Base-by-base conservation (phyloP, 2,329 filamentous ascomycete species). In the Penicillium sp. region DNA sequence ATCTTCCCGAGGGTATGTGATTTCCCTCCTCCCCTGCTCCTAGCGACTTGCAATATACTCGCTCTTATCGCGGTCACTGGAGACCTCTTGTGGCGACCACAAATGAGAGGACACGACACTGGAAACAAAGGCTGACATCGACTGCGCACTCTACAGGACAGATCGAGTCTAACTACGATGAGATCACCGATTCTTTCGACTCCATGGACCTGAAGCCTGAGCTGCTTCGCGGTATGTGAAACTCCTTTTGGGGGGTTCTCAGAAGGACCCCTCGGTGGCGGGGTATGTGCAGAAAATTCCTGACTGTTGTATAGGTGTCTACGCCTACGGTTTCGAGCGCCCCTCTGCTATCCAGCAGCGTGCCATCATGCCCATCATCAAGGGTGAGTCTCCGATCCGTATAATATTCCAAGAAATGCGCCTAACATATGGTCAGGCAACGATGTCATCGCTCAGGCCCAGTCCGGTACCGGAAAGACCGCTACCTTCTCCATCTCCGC, bases 151-250 rank as follows among this genome's bases (percentile, higher is more conserved):
- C n/a, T 48, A 70, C 76, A 96, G 92, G 88, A 79, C 91, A 95
- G 82, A 99, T 99, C 84, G 95, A 99, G 85, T 96, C 92, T 75
- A 99, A 99, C 90, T 99, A 97, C 82, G 94, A 99, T 85, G 92
- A 97, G 85, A 92, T 92, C 72, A 92, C 94, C 79, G 95, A 99
- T 81, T 96, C 91, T 58, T 99, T 99, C 81, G 94, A 99, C 80
- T 84, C 92, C 70, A 99, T 99, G 94, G 87, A 86, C 80, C 85
- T 99, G 72, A 96, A 95, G 86, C 74, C 90, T 63, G 94, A 99
- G 83, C 89, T 99, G 73, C 90, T 99, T 74, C 91, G 94, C 80
- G 94, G 85, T 86, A 81, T 78, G 82, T 81, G 56, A 61, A 51
- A 49, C 50, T 48, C 27, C 27, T 42, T 25, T n/a, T n/a, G n/a